A percentile compares a stretch with the other conserved stretches of the same genome.
Conservation (phyloP, 257 asterid genomes). For the Cinchona pubescens region DNA sequence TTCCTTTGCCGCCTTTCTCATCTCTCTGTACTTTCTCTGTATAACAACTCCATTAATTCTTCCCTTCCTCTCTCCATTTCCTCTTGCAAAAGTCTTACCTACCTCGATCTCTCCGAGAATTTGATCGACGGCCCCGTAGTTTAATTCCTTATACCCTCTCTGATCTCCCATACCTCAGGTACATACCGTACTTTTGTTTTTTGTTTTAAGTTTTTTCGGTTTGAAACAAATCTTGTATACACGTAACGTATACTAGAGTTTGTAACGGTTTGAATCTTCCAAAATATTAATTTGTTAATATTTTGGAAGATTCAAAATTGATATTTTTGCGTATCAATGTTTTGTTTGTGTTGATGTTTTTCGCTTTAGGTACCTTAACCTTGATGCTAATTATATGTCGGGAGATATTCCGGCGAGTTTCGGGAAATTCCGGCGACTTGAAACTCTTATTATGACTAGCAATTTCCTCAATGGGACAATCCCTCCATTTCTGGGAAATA, state of each 20-base stretch:
- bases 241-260: too few relatives aligned
- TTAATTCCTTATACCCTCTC: constrained; percentile 58
- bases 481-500: constrained; percentile 59
- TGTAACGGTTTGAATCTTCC: too few relatives aligned
- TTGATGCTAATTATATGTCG: constrained; percentile 48
- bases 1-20: constrained; percentile 52
- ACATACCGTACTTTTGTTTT: background rate
- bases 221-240: too few relatives aligned
- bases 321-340: background rate
- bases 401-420: constrained; percentile 66
- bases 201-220: background rate
- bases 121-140: constrained; percentile 50
- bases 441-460: constrained; percentile 42
- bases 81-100: constrained; percentile 44
- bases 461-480: constrained; percentile 53
- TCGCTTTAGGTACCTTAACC: constrained; percentile 46
- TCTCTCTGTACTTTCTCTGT: constrained; percentile 43
- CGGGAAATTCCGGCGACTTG: constrained; percentile 56
- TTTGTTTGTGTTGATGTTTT: too few relatives aligned
- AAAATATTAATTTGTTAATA: too few relatives aligned
- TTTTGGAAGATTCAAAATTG: background rate
- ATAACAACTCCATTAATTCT: constrained; percentile 47
- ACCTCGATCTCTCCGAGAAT: constrained; percentile 68
- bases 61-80: constrained; percentile 54
- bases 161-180: constrained; percentile 73